Evolutionary conservation across 1,284 basidiomycete genomes (phyloP).

Genomic region (Sphaerobolus stellatus): DNA sequence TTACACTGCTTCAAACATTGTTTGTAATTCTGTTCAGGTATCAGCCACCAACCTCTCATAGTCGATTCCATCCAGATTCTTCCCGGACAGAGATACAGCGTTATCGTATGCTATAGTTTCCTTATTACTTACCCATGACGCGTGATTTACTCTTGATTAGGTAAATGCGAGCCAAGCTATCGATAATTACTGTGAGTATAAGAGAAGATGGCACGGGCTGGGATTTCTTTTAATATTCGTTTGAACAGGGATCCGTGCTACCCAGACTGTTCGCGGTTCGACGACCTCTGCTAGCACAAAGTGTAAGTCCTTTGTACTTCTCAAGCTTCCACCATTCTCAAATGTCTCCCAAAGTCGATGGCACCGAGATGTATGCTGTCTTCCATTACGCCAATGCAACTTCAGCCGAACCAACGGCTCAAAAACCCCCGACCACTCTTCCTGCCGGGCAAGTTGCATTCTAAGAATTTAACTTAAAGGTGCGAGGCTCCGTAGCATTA

Average conservation of each 20-base stretch:
- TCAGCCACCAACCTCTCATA: slow-evolving; percentile 20
- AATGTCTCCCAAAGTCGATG: slow-evolving; percentile 8
- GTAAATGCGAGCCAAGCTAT: slow-evolving; percentile 33
- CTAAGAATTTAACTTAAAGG: slow-evolving; percentile 2
- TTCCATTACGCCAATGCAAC: slow-evolving; percentile 40
- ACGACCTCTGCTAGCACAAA: slow-evolving; percentile 8
- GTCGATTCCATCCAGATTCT: slow-evolving; percentile 35
- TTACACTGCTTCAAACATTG: background rate
- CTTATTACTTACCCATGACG: background rate
- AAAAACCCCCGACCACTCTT: slow-evolving; percentile 21
- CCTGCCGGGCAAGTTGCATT: slow-evolving; percentile 36
- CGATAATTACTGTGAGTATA: slow-evolving; percentile 38
- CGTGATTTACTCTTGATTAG: slow-evolving; percentile 4
- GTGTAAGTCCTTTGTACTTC: background rate
- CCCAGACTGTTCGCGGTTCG: slow-evolving; percentile 17
- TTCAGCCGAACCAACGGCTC: slow-evolving; percentile 31
- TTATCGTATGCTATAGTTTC: slow-evolving; percentile 26
- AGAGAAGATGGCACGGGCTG: too few species aligned
- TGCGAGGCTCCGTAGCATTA: too few species aligned
- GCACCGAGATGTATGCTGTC: slow-evolving; percentile 35
- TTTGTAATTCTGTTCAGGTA: background rate
- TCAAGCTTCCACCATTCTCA: background rate
- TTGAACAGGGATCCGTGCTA: slow-evolving; percentile 22
- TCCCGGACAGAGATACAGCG: slow-evolving; percentile 38
- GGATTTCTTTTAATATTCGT: too few species aligned